Percentiles rank a stretch among this genome's conserved stretches.
Evolutionary conservation across 169 alveolate species (phyloP).

Genomic region (Prorocentrum cordatum): DNA sequence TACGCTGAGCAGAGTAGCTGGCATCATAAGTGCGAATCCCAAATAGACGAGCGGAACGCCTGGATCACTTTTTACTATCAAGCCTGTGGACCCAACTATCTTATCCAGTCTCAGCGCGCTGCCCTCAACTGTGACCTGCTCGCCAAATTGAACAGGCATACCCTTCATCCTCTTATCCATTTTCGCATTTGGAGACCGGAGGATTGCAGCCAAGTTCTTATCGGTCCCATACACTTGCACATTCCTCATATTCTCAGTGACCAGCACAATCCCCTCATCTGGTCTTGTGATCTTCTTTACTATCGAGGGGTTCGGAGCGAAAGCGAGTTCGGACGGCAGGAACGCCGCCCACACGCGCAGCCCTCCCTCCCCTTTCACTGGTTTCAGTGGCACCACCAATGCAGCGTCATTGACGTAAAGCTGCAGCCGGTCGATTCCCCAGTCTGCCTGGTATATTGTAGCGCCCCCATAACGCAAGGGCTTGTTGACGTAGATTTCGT

Average conservation of each 20-base stretch:
- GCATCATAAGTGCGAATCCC: too few relatives aligned
- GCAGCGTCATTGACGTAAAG: neutral
- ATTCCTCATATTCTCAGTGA: slow-evolving; percentile 45
- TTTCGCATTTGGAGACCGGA: slow-evolving; percentile 48
- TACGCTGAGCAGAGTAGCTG: too few relatives aligned
- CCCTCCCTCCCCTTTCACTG: slow-evolving; percentile 42
- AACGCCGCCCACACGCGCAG: slow-evolving; percentile 40
- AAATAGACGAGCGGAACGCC: slow-evolving; percentile 64
- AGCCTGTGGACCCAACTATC: slow-evolving; percentile 47
- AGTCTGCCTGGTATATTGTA: slow-evolving; percentile 64
- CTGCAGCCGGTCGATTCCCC: slow-evolving; percentile 65
- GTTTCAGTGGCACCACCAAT: neutral
- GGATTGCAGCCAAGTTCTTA: slow-evolving; percentile 21
- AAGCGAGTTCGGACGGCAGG: slow-evolving; percentile 13
- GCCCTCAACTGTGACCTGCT: slow-evolving; percentile 48
- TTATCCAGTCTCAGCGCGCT: slow-evolving; percentile 26
- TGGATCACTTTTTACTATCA: slow-evolving; percentile 45
- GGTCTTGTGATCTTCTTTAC: slow-evolving; percentile 35
- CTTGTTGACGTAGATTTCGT: slow-evolving; percentile 57
- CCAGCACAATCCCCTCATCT: slow-evolving; percentile 19
- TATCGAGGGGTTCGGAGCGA: slow-evolving; percentile 14
- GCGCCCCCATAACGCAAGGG: slow-evolving; percentile 59
- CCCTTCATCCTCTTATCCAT: slow-evolving; percentile 27
- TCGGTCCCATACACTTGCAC: slow-evolving; percentile 63
- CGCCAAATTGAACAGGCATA: slow-evolving; percentile 53